Evolutionary conservation across 2,329 filamentous ascomycete species (phyloP).

Genomic region (Rugonectria rugulosa): DNA sequence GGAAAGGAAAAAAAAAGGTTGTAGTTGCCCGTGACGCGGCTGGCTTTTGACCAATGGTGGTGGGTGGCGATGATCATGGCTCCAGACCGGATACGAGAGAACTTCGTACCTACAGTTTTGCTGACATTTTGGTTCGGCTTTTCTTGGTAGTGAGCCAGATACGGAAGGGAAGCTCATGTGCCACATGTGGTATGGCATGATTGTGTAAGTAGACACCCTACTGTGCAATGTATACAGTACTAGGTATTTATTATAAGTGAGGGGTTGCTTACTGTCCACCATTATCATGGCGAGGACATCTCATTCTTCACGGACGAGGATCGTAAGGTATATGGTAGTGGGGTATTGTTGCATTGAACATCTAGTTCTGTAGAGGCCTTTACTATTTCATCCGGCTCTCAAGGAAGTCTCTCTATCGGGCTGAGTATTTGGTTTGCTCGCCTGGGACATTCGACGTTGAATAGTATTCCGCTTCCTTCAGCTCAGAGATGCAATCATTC

Average conservation of each 20-base stretch:
- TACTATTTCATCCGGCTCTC: too few relatives aligned
- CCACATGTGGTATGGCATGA: neutral
- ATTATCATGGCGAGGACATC: neutral
- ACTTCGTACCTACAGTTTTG: neutral
- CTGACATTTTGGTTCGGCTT: neutral
- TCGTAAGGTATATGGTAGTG: too few relatives aligned
- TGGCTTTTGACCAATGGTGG: constrained; percentile 5
- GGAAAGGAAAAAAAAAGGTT: constrained; percentile 7
- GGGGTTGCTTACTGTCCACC: neutral
- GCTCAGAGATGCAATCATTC: too few relatives aligned
- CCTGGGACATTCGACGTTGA: too few relatives aligned
- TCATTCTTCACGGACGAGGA: too few relatives aligned
- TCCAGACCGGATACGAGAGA: constrained; percentile 17
- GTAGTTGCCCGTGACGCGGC: constrained; percentile 11
- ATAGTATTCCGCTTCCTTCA: too few relatives aligned
- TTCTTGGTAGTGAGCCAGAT: neutral
- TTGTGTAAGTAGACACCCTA: too few relatives aligned
- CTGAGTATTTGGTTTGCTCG: neutral
- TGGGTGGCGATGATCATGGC: constrained; percentile 6
- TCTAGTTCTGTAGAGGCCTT: too few relatives aligned
- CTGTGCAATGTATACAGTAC: too few relatives aligned
- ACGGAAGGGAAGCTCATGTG: neutral
- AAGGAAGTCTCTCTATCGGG: too few relatives aligned
- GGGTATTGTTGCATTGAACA: neutral
- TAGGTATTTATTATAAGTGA: too few relatives aligned